These are phyloP conservation scores for Trichopus zeylanicus DNA, from an alignment of 116 monocot species.

Conservation along the genomic window DNA sequence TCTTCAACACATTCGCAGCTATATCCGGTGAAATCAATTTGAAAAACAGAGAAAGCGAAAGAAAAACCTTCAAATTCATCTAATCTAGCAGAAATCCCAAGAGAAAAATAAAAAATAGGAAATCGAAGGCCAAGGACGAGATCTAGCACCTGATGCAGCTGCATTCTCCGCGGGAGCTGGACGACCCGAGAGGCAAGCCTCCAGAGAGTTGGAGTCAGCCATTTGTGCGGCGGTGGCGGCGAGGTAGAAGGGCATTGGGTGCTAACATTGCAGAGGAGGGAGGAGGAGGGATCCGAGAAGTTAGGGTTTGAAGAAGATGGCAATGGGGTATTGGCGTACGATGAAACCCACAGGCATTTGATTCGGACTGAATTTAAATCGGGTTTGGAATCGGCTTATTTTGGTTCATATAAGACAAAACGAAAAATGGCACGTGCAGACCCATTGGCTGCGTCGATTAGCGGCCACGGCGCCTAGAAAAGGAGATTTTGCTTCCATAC, in stretches of 20 bases:
- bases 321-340: neutral
- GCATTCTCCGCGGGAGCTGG: constrained; percentile 53
- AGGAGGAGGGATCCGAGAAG: neutral
- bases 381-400: too few species aligned
- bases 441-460: too few species aligned
- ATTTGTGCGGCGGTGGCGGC: constrained; percentile 3
- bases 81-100: too few species aligned
- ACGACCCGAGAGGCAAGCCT: constrained; percentile 65
- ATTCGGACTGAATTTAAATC: too few species aligned
- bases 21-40: too few species aligned
- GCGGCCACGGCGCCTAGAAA: too few species aligned
- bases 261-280: neutral
- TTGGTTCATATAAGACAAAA: too few species aligned
- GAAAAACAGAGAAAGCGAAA: too few species aligned
- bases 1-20: too few species aligned
- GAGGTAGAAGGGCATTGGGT: neutral
- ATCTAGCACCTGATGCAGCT: constrained; percentile 43
- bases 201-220: constrained; percentile 11
- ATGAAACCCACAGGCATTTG: too few species aligned
- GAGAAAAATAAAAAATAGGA: neutral
- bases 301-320: neutral
- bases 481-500: too few species aligned
- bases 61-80: neutral
- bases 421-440: too few species aligned
- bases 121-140: neutral